phyloP scores from a whole-genome alignment of 2,329 filamentous ascomycete species.

The Fusarium solani-melongenae region DNA sequence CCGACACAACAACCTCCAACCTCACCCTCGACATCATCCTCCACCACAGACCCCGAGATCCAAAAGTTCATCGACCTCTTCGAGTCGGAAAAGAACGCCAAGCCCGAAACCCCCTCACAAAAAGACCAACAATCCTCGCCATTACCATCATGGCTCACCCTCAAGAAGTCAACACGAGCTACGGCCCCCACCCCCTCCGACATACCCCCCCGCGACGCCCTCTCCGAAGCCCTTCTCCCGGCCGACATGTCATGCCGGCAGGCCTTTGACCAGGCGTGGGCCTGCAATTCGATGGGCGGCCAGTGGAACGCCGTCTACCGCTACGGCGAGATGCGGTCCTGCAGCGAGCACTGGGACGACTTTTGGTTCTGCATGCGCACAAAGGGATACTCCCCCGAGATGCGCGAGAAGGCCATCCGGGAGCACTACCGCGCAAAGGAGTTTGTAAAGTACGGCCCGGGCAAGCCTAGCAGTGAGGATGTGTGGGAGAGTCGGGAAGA shows the following conservation, averaged over 20 bases:
- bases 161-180: constrained; percentile 45
- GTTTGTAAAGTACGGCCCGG: constrained; percentile 71
- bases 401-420: constrained; percentile 71
- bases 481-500: constrained; percentile 82
- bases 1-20: constrained; percentile 27
- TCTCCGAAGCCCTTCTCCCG: constrained; percentile 79
- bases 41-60: constrained; percentile 61
- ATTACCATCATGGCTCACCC: constrained; percentile 49
- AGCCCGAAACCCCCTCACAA: constrained; percentile 32
- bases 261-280: constrained; percentile 93
- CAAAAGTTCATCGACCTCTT: constrained; percentile 65
- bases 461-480: constrained; percentile 82
- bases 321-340: constrained; percentile 79
- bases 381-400: constrained; percentile 68
- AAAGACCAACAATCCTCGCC: constrained; percentile 44
- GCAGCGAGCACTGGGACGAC: constrained; percentile 88
- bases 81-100: constrained; percentile 46
- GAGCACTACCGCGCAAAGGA: constrained; percentile 76
- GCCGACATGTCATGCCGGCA: constrained; percentile 87
- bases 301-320: constrained; percentile 95
- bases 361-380: constrained; percentile 99
- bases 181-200: constrained; percentile 35
- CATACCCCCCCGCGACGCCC: constrained; percentile 51
- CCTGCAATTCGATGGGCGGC: constrained; percentile 90
- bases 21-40: constrained; percentile 25